Conservation (phyloP, 257 asterid genomes). For the Nicotiana otophora region DNA sequence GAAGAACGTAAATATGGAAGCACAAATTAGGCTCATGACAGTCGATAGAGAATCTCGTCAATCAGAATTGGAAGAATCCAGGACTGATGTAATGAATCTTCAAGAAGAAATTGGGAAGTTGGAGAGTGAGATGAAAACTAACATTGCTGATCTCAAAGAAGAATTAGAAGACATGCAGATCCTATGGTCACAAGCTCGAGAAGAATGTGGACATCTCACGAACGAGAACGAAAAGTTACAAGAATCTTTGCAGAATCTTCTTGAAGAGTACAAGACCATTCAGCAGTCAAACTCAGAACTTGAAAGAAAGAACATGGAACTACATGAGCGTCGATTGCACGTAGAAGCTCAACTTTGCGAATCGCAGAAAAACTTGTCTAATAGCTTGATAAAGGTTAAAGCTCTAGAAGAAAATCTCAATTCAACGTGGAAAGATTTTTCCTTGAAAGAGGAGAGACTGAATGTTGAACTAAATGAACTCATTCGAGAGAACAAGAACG, state of each 20-base stretch:
- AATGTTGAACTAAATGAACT: slow-evolving; percentile 44
- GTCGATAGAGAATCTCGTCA: slow-evolving; percentile 37
- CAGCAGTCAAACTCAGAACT: slow-evolving; percentile 35
- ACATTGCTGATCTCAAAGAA: slow-evolving; percentile 28
- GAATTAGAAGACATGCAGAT: slow-evolving; percentile 30
- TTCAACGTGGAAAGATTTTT: slow-evolving; percentile 34
- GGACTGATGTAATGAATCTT: slow-evolving; percentile 29
- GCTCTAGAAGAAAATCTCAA: slow-evolving; percentile 45
- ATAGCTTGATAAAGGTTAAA: slow-evolving; percentile 36
- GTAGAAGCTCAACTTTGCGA: slow-evolving; percentile 40
- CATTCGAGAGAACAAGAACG: slow-evolving; percentile 31
- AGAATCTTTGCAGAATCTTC: slow-evolving; percentile 25
- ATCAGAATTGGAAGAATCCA: slow-evolving; percentile 29
- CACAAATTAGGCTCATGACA: slow-evolving; percentile 27
- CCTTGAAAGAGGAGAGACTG: slow-evolving; percentile 38
- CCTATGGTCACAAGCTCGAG: slow-evolving; percentile 37
- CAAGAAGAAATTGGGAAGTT: slow-evolving; percentile 36
- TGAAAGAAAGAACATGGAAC: slow-evolving; percentile 37
- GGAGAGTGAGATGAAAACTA: slow-evolving; percentile 38
- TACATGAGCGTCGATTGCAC: slow-evolving; percentile 27
- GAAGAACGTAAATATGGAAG: slow-evolving; percentile 36
- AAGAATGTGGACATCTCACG: slow-evolving; percentile 34
- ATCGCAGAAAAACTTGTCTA: slow-evolving; percentile 33
- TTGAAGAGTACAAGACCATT: slow-evolving; percentile 23
- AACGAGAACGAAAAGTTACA: slow-evolving; percentile 38